phyloP scores from a whole-genome alignment of 495 filamentous ascomycete genomes.

The Aspergillus diversus region DNA sequence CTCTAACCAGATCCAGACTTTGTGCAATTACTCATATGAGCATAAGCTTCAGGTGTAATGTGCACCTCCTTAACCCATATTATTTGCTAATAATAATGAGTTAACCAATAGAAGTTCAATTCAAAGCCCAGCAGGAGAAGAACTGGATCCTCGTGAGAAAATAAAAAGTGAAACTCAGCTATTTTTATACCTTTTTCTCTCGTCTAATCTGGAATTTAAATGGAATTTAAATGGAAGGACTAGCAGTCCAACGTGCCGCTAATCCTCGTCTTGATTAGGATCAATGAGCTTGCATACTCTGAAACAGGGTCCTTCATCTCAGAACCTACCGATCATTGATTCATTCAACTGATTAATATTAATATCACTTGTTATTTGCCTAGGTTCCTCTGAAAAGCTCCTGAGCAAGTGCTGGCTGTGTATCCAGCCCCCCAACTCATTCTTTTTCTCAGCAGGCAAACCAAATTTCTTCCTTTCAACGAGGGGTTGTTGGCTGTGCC shows the following conservation, averaged over 20 bases:
- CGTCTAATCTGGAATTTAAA: not conserved
- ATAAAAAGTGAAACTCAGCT: not conserved
- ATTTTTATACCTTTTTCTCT: not conserved
- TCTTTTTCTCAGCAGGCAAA: constrained; percentile 12
- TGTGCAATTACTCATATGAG: not conserved
- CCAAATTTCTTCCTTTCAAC: constrained; percentile 5
- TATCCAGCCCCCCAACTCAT: constrained; percentile 2
- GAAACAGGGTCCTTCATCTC: constrained; percentile 27
- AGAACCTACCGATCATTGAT: constrained; percentile 1
- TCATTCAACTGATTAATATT: not conserved
- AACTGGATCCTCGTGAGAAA: not conserved
- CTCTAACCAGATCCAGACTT: not conserved
- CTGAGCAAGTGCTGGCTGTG: constrained; percentile 10
- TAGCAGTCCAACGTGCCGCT: not conserved
- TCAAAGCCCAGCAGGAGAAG: not conserved
- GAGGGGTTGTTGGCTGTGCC: constrained; percentile 20
- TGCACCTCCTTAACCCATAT: not conserved
- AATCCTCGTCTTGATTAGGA: constrained; percentile 11
- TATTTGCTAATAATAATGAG: constrained; percentile 2
- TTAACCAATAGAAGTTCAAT: too few species aligned
- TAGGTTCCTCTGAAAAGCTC: not conserved
- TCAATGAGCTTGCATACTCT: constrained; percentile 11
- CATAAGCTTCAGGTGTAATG: too few species aligned
- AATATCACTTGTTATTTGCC: constrained; percentile 5
- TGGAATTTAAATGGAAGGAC: constrained; percentile 4